A percentile compares a stretch with the other conserved stretches of the same genome.
Conservation (phyloP, 768 basidiomycete genomes). For the Pilatotrama ljubarskyi region DNA sequence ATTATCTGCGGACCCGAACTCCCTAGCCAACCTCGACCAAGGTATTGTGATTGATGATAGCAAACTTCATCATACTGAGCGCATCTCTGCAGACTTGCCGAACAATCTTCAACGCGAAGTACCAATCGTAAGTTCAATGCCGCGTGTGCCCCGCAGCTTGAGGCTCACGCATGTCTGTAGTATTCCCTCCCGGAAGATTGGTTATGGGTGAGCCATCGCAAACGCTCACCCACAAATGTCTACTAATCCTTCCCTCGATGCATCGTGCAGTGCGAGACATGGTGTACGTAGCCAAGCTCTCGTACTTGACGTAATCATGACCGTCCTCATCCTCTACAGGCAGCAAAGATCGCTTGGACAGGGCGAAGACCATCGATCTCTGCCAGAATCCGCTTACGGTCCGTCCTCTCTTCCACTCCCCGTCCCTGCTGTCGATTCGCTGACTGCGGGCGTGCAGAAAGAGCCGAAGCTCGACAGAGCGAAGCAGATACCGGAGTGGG, state of each 20-base stretch:
- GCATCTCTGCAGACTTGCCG: slow-evolving; percentile 67
- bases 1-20: slow-evolving; percentile 92
- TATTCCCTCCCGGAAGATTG: slow-evolving; percentile 89
- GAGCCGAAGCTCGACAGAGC: slow-evolving; percentile 94
- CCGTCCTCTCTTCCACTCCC: slow-evolving; percentile 26
- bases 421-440: neutral
- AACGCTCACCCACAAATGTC: neutral
- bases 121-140: slow-evolving; percentile 72
- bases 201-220: slow-evolving; percentile 75
- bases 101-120: slow-evolving; percentile 92
- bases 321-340: slow-evolving; percentile 39
- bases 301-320: neutral
- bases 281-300: slow-evolving; percentile 64
- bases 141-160: neutral
- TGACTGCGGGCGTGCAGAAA: slow-evolving; percentile 57
- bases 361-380: slow-evolving; percentile 89
- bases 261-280: slow-evolving; percentile 82
- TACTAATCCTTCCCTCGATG: neutral
- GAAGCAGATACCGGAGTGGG: slow-evolving; percentile 97
- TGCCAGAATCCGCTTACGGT: slow-evolving; percentile 97
- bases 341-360: slow-evolving; percentile 78
- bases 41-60: slow-evolving; percentile 40
- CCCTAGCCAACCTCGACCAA: slow-evolving; percentile 94
- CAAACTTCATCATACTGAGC: neutral
- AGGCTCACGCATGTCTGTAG: slow-evolving; percentile 39